These are phyloP conservation scores for Tillandsia fasciculata DNA, from an alignment of 176 grass and related monocot species.

Conservation along the genomic window DNA sequence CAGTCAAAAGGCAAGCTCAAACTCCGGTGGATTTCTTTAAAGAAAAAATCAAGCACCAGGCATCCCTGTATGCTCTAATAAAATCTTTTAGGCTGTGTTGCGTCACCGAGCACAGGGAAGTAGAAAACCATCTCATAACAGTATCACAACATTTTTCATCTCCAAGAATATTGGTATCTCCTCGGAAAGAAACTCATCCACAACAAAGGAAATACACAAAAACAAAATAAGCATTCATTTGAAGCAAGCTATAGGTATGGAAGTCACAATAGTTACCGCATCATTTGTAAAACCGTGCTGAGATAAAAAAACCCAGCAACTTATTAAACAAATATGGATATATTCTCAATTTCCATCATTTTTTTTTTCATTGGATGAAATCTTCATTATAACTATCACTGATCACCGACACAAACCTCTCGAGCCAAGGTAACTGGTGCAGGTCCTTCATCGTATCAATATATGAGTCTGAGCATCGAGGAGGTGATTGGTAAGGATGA, in stretches of 20 bases:
- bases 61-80: no score
- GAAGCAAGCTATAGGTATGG: not conserved
- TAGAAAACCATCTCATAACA: no score
- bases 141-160: not conserved
- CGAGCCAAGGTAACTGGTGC: slow-evolving; percentile 96
- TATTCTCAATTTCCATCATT: slow-evolving; percentile 37
- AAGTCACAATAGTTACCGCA: not conserved
- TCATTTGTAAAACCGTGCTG: slow-evolving; percentile 4
- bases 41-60: no score
- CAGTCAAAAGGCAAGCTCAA: no score
- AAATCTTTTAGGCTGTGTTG: no score
- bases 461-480: slow-evolving; percentile 62
- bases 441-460: slow-evolving; percentile 95
- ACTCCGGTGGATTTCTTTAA: no score
- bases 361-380: slow-evolving; percentile 74
- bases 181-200: not conserved
- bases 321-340: slow-evolving; percentile 13
- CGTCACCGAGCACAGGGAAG: no score
- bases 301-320: slow-evolving; percentile 9
- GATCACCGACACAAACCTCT: slow-evolving; percentile 97
- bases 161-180: not conserved
- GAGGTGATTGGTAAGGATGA: slow-evolving; percentile 56
- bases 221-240: not conserved
- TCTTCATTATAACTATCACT: slow-evolving; percentile 95
- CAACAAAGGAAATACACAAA: not conserved